A percentile compares a stretch with the other conserved stretches of the same genome.
phyloP scores from a whole-genome alignment of 257 asterid genomes.

The Solanum bulbocastanum region DNA sequence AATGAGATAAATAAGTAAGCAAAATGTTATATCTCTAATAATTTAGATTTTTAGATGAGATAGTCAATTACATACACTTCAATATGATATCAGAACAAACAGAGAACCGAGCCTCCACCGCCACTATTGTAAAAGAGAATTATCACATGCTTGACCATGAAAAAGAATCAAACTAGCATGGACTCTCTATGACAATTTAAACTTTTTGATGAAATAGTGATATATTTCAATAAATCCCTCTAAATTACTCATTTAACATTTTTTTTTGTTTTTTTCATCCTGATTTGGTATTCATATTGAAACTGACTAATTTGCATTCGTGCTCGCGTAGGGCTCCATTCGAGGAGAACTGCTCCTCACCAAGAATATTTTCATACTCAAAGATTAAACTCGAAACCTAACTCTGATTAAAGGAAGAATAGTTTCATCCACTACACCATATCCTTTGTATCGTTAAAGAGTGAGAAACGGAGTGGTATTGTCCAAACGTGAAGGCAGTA shows the following conservation, averaged over 20 bases:
- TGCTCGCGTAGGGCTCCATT: rapidly evolving
- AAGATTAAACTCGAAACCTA: rapidly evolving
- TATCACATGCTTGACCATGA: neutral
- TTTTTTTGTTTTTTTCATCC: too few relatives aligned
- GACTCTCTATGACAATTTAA: neutral
- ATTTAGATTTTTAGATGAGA: neutral
- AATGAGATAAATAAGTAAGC: neutral
- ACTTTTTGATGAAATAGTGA: neutral
- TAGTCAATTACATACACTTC: neutral
- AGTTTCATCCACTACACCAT: neutral
- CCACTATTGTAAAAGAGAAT: neutral
- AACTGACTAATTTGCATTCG: neutral
- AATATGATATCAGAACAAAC: neutral
- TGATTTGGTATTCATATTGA: neutral
- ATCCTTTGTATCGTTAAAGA: neutral
- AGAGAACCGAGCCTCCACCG: neutral
- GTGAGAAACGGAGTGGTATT: neutral
- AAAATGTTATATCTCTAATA: neutral
- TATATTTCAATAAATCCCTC: neutral
- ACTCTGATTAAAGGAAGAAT: rapidly evolving
- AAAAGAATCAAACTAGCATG: neutral
- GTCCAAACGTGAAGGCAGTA: neutral
- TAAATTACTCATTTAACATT: neutral
- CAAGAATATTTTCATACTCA: neutral
- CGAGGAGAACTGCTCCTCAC: neutral